A percentile compares a stretch with the other conserved stretches of the same genome.
These are phyloP conservation scores for Pythium aphanidermatum DNA, from an alignment of 352 stramenopile species.

Conservation along the genomic window DNA sequence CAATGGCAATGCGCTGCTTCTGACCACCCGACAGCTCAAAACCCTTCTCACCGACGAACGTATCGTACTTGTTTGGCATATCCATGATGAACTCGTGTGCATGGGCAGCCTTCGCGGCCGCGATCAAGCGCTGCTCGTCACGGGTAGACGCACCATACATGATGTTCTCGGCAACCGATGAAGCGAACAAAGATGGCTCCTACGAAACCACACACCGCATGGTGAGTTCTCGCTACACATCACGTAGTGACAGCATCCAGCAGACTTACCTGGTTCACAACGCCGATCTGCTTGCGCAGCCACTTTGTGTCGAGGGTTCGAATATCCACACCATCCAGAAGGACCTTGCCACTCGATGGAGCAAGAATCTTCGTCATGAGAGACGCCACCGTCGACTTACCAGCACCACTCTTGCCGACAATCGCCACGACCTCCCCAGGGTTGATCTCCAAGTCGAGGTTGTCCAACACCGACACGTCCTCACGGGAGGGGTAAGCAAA, in stretches of 20 bases:
- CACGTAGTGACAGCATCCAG: not conserved
- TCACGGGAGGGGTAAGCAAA: constrained; percentile 79
- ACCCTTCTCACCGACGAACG: constrained; percentile 95
- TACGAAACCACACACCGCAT: not conserved
- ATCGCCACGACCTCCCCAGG: constrained; percentile 81
- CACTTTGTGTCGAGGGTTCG: constrained; percentile 54
- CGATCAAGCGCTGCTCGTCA: constrained; percentile 50
- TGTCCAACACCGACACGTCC: constrained; percentile 61
- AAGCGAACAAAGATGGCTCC: constrained; percentile 78
- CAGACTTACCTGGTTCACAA: constrained; percentile 63
- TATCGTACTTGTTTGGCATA: constrained; percentile 94
- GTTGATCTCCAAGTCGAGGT: constrained; percentile 59
- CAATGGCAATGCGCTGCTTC: constrained; percentile 93
- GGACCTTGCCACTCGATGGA: constrained; percentile 48
- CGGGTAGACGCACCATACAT: constrained; percentile 57
- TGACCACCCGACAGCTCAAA: constrained; percentile 95
- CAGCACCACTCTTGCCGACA: constrained; percentile 78
- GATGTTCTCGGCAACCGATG: constrained; percentile 84
- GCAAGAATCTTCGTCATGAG: constrained; percentile 77
- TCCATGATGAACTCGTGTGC: constrained; percentile 74
- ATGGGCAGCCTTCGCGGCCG: constrained; percentile 62
- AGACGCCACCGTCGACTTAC: constrained; percentile 79
- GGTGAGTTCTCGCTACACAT: not conserved
- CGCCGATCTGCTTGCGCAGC: constrained; percentile 79
- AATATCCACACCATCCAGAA: constrained; percentile 70